A percentile compares a stretch with the other conserved stretches of the same genome.
Conservation (phyloP, 1,139 yeast species). For the Nematodospora anomalae region DNA sequence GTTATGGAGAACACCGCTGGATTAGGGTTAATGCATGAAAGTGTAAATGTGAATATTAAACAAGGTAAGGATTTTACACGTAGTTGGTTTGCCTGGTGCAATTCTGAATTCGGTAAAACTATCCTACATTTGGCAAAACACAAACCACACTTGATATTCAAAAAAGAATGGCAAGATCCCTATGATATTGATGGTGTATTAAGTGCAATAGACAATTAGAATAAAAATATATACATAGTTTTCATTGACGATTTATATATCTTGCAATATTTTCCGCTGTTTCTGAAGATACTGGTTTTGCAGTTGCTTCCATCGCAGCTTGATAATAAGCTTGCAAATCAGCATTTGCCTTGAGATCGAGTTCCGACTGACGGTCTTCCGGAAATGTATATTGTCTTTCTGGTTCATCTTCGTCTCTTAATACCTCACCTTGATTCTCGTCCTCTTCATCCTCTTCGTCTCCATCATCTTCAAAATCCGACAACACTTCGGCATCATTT, state of each 20-base stretch:
- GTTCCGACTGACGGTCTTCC: constrained; percentile 66
- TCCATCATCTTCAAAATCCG: constrained; percentile 47
- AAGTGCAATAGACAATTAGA: constrained; percentile 7
- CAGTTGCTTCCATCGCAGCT: constrained; percentile 64
- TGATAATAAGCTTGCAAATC: constrained; percentile 71
- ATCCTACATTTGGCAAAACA: constrained; percentile 70
- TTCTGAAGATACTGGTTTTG: constrained; percentile 59
- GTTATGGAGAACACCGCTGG: constrained; percentile 66
- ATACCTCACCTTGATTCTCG: constrained; percentile 61
- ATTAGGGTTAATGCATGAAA: constrained; percentile 83
- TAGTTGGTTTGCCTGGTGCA: constrained; percentile 95
- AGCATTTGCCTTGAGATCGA: constrained; percentile 47
- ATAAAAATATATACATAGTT: constrained; percentile 9
- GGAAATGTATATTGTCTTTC: constrained; percentile 76
- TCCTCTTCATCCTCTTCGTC: constrained; percentile 49
- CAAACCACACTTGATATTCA: constrained; percentile 73
- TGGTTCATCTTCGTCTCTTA: constrained; percentile 64
- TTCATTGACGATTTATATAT: constrained; percentile 43
- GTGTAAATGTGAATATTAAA: constrained; percentile 63
- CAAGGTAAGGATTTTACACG: constrained; percentile 56
- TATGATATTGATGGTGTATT: constrained; percentile 32
- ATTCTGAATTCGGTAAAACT: constrained; percentile 86
- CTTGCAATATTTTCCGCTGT: constrained; percentile 73
- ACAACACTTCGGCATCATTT: constrained; percentile 62
- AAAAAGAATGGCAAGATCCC: constrained; percentile 32